These are phyloP conservation scores for Phytophthora cactorum DNA, from an alignment of 352 stramenopile genomes.

Conservation along the genomic window DNA sequence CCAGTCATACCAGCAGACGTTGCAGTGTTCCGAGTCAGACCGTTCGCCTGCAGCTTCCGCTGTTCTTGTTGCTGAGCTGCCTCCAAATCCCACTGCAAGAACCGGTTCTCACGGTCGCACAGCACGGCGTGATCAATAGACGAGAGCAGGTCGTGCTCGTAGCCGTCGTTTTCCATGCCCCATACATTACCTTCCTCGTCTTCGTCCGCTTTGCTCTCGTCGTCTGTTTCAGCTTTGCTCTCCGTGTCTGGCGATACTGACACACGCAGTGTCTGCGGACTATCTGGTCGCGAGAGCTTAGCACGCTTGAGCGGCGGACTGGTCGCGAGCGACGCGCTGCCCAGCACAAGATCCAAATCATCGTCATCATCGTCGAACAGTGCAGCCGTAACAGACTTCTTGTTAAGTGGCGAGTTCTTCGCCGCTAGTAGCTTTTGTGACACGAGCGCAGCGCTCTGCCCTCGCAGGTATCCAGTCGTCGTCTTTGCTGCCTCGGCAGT, in stretches of 20 bases:
- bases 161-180: conserved; percentile 75
- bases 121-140: conserved; percentile 83
- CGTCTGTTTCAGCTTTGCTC: conserved; percentile 34
- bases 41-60: conserved; percentile 29
- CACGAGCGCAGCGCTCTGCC: conserved; percentile 4
- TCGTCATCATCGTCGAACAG: conserved; percentile 63
- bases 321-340: conserved; percentile 12
- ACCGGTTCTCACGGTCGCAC: conserved; percentile 84
- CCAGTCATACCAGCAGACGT: conserved; percentile 17
- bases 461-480: conserved; percentile 21
- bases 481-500: conserved; percentile 16
- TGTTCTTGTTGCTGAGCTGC: conserved; percentile 50
- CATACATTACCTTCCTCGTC: conserved; percentile 72
- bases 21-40: conserved; percentile 13
- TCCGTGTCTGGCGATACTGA: conserved; percentile 20
- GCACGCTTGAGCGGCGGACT: conserved; percentile 38
- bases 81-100: conserved; percentile 78
- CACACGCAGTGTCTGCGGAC: conserved; percentile 14
- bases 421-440: conserved; percentile 29
- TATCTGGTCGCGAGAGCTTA: conserved; percentile 32
- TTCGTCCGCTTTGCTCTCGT: conserved; percentile 47
- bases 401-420: conserved; percentile 36
- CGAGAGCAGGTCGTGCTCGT: conserved; percentile 72
- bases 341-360: conserved; percentile 31
- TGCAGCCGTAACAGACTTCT: conserved; percentile 58